phyloP scores from a whole-genome alignment of 495 filamentous ascomycete species.

The Parmelia sp. region DNA sequence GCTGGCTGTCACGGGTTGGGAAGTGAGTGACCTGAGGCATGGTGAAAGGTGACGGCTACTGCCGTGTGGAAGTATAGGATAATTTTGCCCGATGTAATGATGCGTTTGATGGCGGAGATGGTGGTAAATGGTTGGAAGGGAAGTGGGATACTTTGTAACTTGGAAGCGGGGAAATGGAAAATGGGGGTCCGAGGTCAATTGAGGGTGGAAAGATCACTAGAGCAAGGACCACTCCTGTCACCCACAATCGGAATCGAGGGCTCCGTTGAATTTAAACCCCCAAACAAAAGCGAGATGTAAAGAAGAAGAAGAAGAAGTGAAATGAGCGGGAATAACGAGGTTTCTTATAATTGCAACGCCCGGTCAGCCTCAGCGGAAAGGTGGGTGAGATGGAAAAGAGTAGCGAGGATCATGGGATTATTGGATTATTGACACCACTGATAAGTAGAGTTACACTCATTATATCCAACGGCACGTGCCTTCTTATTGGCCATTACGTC shows the following conservation, averaged over 20 bases:
- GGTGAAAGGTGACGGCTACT: not conserved
- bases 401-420: not conserved
- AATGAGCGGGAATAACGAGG: too few relatives aligned
- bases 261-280: too few relatives aligned
- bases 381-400: not conserved
- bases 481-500: not conserved
- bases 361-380: not conserved
- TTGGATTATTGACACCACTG: not conserved
- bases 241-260: too few relatives aligned
- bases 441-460: not conserved
- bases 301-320: not conserved
- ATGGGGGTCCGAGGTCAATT: not conserved
- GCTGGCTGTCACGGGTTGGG: conserved; percentile 16
- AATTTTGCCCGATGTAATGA: not conserved
- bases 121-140: conserved; percentile 1
- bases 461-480: not conserved
- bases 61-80: not conserved
- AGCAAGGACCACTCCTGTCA: not conserved
- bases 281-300: not conserved
- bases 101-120: not conserved
- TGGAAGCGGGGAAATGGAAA: not conserved
- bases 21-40: conserved; percentile 8
- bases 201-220: not conserved
- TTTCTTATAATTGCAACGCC: too few relatives aligned
- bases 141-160: not conserved